Evolutionary conservation across 2,329 filamentous ascomycete species (phyloP).

Genomic region (Stagonosporopsis cucurbitacearum): DNA sequence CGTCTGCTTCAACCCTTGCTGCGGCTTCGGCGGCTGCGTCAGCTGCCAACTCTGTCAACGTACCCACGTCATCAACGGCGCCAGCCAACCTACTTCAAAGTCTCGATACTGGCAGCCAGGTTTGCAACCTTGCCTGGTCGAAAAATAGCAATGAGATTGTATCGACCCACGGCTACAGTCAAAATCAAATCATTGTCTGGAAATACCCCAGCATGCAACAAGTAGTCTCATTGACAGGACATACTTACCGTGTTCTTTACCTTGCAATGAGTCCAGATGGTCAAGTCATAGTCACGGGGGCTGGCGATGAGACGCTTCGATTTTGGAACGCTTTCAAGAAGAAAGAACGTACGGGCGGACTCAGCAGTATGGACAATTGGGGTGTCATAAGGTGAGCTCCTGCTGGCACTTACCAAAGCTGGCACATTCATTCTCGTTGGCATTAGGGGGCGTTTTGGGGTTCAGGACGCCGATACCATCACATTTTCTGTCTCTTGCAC

Average conservation of each 20-base stretch:
- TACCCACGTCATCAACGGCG: slow-evolving; percentile 42
- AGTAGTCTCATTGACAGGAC: slow-evolving; percentile 91
- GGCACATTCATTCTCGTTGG: slow-evolving; percentile 9
- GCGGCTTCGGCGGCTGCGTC: slow-evolving; percentile 47
- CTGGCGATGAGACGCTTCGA: slow-evolving; percentile 91
- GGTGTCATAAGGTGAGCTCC: slow-evolving; percentile 74
- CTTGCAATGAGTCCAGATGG: slow-evolving; percentile 97
- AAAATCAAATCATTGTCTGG: slow-evolving; percentile 99
- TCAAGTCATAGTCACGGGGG: slow-evolving; percentile 90
- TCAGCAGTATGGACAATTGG: slow-evolving; percentile 71
- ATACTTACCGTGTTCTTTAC: slow-evolving; percentile 96
- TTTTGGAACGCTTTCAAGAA: slow-evolving; percentile 98
- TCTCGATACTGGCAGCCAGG: slow-evolving; percentile 95
- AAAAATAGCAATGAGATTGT: slow-evolving; percentile 98
- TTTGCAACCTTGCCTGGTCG: slow-evolving; percentile 98
- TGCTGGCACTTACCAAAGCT: neutral
- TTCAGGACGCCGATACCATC: slow-evolving; percentile 18
- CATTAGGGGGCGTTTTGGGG: slow-evolving; percentile 16
- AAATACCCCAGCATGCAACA: slow-evolving; percentile 99
- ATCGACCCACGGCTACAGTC: slow-evolving; percentile 94
- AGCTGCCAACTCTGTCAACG: slow-evolving; percentile 38
- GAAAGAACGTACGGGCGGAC: slow-evolving; percentile 71
- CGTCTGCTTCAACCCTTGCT: slow-evolving; percentile 50
- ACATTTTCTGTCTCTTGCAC: slow-evolving; percentile 15
- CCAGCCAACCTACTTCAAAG: slow-evolving; percentile 68